Evolutionary conservation across 116 monocot species (phyloP).

Genomic region (Thalassia testudinum): DNA sequence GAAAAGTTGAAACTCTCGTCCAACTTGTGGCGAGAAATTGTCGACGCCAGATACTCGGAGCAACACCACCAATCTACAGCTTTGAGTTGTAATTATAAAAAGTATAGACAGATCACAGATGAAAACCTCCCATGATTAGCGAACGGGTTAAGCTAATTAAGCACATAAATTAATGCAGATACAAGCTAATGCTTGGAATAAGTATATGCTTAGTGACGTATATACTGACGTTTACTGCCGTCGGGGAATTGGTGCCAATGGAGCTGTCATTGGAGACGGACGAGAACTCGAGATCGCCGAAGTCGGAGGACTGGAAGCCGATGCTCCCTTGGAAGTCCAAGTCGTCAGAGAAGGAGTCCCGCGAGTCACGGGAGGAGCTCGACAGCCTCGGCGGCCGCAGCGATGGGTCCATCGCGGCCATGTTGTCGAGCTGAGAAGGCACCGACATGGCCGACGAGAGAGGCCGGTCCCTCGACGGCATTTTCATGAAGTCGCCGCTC

Average conservation of each 20-base stretch:
- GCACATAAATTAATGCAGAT: no score
- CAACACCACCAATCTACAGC: no score
- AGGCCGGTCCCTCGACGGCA: slow-evolving; percentile 9
- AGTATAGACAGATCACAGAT: no score
- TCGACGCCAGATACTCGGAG: no score
- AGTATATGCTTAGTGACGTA: no score
- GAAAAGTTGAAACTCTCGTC: no score
- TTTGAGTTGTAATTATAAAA: no score
- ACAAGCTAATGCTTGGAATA: background rate
- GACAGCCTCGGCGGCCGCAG: background rate
- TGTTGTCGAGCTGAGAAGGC: background rate
- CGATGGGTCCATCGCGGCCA: slow-evolving; percentile 1
- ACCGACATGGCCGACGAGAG: slow-evolving; percentile 7
- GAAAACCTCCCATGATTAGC: no score
- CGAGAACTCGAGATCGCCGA: slow-evolving; percentile 13
- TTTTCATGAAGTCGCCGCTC: slow-evolving; percentile 16
- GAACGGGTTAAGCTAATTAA: no score
- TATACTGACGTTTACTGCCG: slow-evolving; percentile 1
- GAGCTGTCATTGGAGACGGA: background rate
- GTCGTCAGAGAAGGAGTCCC: slow-evolving; percentile 15
- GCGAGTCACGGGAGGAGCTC: background rate
- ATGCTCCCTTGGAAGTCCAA: slow-evolving; percentile 8
- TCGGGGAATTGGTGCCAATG: slow-evolving; percentile 2
- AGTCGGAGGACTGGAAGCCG: slow-evolving; percentile 7
- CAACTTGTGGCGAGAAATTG: no score